These are phyloP conservation scores for Coniochaeta prunicola DNA, from an alignment of 2,329 filamentous ascomycete genomes.

Conservation along the genomic window DNA sequence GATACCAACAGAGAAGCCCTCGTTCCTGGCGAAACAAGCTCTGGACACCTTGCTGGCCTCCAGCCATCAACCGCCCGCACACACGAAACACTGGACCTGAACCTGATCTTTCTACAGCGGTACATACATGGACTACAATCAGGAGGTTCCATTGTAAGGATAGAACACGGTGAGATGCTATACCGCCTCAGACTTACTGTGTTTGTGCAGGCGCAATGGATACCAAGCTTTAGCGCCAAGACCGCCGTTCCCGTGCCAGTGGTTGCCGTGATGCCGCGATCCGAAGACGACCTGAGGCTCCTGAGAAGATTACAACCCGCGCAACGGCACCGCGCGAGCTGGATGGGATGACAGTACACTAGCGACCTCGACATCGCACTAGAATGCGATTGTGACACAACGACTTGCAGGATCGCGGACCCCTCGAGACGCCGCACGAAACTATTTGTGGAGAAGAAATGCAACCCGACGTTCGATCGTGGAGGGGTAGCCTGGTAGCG, in stretches of 20 bases:
- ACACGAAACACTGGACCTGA: not conserved
- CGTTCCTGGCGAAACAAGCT: not conserved
- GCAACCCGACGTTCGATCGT: not conserved
- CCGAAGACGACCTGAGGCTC: not conserved
- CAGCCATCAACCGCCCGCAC: not conserved
- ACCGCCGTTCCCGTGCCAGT: not conserved
- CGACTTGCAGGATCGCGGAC: not conserved
- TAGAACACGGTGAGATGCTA: no score
- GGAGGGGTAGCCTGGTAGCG: conserved; percentile 5
- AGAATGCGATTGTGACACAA: not conserved
- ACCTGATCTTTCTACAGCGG: no score
- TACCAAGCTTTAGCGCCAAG: conserved; percentile 9
- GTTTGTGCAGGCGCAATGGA: not conserved
- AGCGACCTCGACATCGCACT: not conserved
- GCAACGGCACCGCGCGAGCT: not conserved
- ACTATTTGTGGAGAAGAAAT: not conserved
- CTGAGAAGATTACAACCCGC: not conserved
- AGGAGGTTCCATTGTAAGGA: no score
- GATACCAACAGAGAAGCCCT: not conserved
- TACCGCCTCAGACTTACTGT: no score
- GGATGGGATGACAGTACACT: not conserved
- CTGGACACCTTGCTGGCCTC: no score
- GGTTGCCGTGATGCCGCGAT: not conserved
- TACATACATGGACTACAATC: not conserved
- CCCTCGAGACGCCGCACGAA: not conserved